Base-by-base conservation (phyloP, 2,329 filamentous ascomycete genomes). In the Xylariales sp. region DNA sequence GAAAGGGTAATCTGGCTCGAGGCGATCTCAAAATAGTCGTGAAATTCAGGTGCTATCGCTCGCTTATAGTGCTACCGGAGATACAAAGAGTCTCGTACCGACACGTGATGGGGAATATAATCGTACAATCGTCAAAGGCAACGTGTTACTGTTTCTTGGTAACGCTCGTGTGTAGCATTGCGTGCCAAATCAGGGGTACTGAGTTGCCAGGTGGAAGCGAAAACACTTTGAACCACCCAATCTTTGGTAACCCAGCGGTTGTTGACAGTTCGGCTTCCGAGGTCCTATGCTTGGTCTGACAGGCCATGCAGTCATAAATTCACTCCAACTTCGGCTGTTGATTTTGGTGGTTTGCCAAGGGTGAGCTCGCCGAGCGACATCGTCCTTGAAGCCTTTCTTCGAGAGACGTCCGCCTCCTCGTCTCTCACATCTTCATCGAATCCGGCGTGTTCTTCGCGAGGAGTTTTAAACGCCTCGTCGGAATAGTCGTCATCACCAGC, bases 281-380 rank as follows among this genome's bases (percentile, higher is more conserved):
- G n/a, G n/a, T n/a, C n/a, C 24, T 27, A 8, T 27, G 8, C 24
- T 27, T 27, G 8, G 11, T 39, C 12, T 19, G 19, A 34, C 37
- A 57, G 51, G 31, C 55, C 55, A 51, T 54, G 46, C 51, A 57
- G 56, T 60, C 57, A 61, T 57, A 58, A 58, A 35, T 58, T 46
- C 14, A 59, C 51, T 15, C 47, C 49, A 19, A 45, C 38, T 19
- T 40, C 44, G 4, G 51, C 48, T 41, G 46, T 43, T 31, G 52
- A 29, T 34, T 49, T 51, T 39, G 51, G 45, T 12, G 60, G 57
- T 50, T 63, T 66, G 31, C 62, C 64, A 50, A 75, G 62, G 1
- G 78, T 82, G 51, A 82, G 58, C 54, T 79, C 76, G 45, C 77
- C 78, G 9, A 84, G 66, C 20, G 77, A 86, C 53, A 88, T 69